Conservation (phyloP, 768 basidiomycete species). For the Termitomyces sp. region DNA sequence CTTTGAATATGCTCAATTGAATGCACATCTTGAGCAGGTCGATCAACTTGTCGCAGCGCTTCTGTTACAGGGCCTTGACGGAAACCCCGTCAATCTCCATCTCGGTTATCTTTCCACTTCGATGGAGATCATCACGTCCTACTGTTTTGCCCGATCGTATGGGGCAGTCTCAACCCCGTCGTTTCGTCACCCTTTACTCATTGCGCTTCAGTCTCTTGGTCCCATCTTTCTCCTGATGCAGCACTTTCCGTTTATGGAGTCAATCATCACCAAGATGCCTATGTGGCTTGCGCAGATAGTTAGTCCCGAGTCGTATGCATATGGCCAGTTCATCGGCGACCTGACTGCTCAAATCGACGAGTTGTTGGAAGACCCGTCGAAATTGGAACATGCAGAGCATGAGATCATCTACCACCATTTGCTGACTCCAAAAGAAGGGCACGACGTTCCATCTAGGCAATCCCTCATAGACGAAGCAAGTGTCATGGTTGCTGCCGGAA, state of each 20-base stretch:
- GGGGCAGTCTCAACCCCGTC: conserved; percentile 15
- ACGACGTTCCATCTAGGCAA: conserved; percentile 25
- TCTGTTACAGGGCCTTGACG: not conserved
- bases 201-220: conserved; percentile 31
- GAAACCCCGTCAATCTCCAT: conserved; percentile 15
- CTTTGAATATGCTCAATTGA: not conserved
- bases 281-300: conserved; percentile 29
- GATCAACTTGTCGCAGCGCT: not conserved
- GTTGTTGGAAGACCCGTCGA: conserved; percentile 29
- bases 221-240: conserved; percentile 36
- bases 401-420: conserved; percentile 37
- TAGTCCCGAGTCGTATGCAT: conserved; percentile 31
- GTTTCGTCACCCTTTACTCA: conserved; percentile 31
- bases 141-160: conserved; percentile 17
- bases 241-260: conserved; percentile 30
- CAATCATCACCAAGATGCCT: conserved; percentile 27
- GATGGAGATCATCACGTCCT: conserved; percentile 14
- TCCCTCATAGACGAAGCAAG: conserved; percentile 35
- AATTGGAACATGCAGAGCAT: conserved; percentile 26
- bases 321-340: conserved; percentile 28
- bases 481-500: conserved; percentile 37
- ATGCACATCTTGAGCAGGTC: not conserved
- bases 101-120: conserved; percentile 17
- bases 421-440: conserved; percentile 11
- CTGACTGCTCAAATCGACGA: conserved; percentile 33